Conservation (phyloP, 2,329 filamentous ascomycete species). For the Nannizzia gypsea region DNA sequence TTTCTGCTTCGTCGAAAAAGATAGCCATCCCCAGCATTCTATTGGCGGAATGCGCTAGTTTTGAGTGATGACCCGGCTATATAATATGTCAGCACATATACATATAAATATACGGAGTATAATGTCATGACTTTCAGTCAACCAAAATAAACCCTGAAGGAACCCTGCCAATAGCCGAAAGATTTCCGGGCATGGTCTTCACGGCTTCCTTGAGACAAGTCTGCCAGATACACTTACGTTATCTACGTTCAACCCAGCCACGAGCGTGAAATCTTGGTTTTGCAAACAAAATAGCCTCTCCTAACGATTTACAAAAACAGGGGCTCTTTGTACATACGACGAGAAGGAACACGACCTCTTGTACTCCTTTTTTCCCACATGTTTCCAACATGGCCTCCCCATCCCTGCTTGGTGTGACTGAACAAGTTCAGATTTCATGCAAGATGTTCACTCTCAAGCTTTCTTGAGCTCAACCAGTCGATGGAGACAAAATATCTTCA, state of each 20-base stretch:
- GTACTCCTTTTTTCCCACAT: background rate
- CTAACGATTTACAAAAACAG: background rate
- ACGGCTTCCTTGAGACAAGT: background rate
- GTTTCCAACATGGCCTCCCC: background rate
- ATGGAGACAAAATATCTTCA: background rate
- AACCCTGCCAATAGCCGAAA: conserved; percentile 4
- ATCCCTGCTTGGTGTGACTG: conserved; percentile 3
- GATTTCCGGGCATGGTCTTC: background rate
- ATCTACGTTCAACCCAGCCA: background rate
- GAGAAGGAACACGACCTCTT: background rate
- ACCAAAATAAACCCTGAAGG: background rate
- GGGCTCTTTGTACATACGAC: background rate
- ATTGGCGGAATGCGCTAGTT: background rate
- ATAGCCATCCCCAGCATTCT: background rate
- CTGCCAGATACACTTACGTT: background rate
- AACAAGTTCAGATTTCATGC: conserved; percentile 1
- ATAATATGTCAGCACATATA: background rate
- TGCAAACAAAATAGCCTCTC: background rate
- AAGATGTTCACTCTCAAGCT: background rate
- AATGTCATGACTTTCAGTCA: background rate
- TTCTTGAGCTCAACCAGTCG: background rate
- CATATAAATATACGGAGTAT: background rate
- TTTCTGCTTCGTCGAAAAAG: background rate
- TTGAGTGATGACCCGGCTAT: background rate
- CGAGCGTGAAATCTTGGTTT: conserved; percentile 1